Base-by-base conservation (phyloP, 2,329 filamentous ascomycete genomes). In the Epicoccum nigrum region DNA sequence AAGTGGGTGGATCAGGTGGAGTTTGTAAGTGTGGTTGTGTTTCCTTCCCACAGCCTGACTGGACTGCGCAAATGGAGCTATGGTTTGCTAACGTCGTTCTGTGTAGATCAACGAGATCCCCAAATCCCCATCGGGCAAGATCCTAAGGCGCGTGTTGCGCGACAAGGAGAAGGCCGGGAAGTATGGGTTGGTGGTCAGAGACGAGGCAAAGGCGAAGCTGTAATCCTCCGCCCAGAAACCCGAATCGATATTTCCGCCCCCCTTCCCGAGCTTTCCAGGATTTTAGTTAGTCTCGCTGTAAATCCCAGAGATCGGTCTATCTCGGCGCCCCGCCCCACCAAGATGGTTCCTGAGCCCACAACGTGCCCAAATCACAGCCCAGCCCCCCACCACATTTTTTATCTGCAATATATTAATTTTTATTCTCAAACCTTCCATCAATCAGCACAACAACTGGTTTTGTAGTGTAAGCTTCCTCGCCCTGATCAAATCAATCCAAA, bases 61-160 rank as follows among this genome's bases (percentile, higher is more conserved):
- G 16, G 8, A 11, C 2, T 25, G 33, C 7, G n/a, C 12, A n/a
- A 6, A 16, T 12, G 30, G 6, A 7, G 5, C 23, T 28, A n/a
- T n/a, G 17, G 9, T 1, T 28, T n/a, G 28, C 46, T 47, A 13
- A 50, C 12, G 21, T 11, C 21, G 21, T 15, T 15, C 0, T 15
- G 25, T 19, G 9, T 21, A 52, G 49, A 47, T 46, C 23, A 46
- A 41, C 7, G 51, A 54, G 57, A 77, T 80, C 20, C 78, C 78
- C 1, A 80, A 80, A 70, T 76, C 72, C 32, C 71, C 73, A 0
- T 74, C 70, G 32, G 78, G 78, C 1, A 80, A 80, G 71, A 80
- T 80, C 35, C 45, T 80, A 58, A 67, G 78, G 54, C 63, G 77
- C 21, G 64, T 79, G 19, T 51, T 80, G 58, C 73, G 76, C 61